Conservation (phyloP, 345 rosid genomes). For the Corymbia maculata region DNA sequence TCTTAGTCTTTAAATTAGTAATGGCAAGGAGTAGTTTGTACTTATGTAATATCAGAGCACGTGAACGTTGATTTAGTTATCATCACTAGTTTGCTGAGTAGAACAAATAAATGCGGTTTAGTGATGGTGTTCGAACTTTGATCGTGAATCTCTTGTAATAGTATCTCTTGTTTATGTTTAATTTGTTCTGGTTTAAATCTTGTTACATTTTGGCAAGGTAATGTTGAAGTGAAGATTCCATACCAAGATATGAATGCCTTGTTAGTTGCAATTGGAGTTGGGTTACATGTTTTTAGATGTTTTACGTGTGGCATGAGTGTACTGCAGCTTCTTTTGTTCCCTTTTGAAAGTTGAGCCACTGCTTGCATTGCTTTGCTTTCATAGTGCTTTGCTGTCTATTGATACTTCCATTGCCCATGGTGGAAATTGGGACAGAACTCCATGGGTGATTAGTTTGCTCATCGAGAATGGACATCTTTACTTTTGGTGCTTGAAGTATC, state of each 20-base stretch:
- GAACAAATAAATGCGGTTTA: background rate
- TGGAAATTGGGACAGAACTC: background rate
- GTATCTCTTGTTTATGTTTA: background rate
- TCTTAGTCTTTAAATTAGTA: background rate
- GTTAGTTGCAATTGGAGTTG: background rate
- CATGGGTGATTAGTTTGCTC: background rate
- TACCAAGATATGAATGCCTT: background rate
- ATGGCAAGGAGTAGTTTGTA: background rate
- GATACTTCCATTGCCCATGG: background rate
- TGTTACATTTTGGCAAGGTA: background rate
- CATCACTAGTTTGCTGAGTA: background rate
- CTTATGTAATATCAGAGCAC: background rate
- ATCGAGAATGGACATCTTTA: background rate
- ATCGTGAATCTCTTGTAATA: background rate
- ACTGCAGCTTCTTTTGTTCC: background rate
- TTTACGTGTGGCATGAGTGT: background rate
- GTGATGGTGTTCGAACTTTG: background rate
- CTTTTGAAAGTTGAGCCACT: background rate
- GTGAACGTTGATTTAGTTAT: background rate
- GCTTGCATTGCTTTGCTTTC: background rate
- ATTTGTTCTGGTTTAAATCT: background rate
- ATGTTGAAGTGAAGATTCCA: background rate
- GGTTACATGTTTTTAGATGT: background rate
- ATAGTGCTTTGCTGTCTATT: background rate
- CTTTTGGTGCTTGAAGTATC: background rate